Conservation (phyloP, 257 asterid genomes). For the Cordia subcordata region DNA sequence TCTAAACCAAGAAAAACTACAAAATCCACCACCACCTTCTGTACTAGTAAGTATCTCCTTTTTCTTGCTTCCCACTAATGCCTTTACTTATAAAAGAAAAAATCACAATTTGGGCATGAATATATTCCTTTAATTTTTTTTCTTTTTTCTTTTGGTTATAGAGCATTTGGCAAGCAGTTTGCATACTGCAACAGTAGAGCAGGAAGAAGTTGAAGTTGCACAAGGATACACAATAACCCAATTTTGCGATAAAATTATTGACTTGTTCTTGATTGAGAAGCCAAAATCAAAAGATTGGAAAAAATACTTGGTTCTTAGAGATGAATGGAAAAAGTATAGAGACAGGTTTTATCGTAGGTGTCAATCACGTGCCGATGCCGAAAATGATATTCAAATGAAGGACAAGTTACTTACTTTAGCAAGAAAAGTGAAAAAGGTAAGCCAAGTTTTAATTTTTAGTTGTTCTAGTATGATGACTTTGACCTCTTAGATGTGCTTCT, state of each 20-base stretch:
- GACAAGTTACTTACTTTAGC: conserved; percentile 52
- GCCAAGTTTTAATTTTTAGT: not conserved
- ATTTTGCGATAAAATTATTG: conserved; percentile 82
- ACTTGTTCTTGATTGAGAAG: conserved; percentile 73
- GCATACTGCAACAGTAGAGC: conserved; percentile 30
- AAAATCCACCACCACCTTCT: conserved; percentile 16
- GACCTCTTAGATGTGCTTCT: not conserved
- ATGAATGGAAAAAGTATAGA: conserved; percentile 72
- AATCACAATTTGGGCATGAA: not conserved
- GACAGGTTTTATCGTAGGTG: conserved; percentile 64
- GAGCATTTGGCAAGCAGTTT: conserved; percentile 29
- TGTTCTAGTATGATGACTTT: not conserved
- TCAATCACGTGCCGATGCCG: conserved; percentile 47
- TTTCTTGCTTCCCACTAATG: not conserved
- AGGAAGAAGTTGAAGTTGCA: conserved; percentile 53
- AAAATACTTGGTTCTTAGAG: conserved; percentile 66
- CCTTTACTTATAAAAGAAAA: not conserved
- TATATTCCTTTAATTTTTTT: not conserved
- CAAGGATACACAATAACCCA: conserved; percentile 75
- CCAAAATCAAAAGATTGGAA: conserved; percentile 85
- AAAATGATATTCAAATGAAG: conserved; percentile 52
- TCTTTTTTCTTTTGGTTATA: conserved; percentile 13
- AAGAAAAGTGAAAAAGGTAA: conserved; percentile 74
- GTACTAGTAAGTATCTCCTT: conserved; percentile 11
- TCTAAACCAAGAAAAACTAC: conserved; percentile 21